Base-by-base conservation (phyloP, 208 protist species). In the Leishmania turanica region DNA sequence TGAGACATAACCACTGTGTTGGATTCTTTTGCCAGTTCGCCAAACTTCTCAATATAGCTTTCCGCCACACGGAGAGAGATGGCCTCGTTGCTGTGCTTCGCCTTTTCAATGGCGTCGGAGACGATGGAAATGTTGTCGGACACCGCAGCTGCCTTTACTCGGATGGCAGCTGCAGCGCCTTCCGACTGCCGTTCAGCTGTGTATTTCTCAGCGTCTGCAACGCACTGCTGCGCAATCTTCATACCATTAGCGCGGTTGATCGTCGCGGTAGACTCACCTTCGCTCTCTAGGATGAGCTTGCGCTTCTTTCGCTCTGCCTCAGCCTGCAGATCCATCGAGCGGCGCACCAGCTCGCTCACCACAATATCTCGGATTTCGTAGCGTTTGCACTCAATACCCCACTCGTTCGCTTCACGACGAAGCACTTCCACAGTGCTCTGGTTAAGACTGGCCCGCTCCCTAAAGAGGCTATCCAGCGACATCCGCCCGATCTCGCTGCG, bases 281-380 rank as follows among this genome's bases (percentile, higher is more conserved):
- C 97, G 42, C 95, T 98, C 76, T 99, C 97, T 24, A 99, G 87
- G 85, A 99, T 89, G 42, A 93, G 84, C 74, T 99, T 98, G 40
- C 98, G 89, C 89, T 99, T 99, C n/a, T 93, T 91, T 0, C 98
- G 90, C 83, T 99, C 98, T 2, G 98, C 98, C 68, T 99, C 95
- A 13, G 98, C 98, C 85, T 99, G 97, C 66, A 99, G 88, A 74
- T 99, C 98, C 98, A 99, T 99, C 7, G 98, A 98, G 19, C 93
- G 94, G 42, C 98, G 92, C 19, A 99, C 97, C 15, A 94, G 84
- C 68, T 98, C 91, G 53, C 97, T 98, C 40, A 99, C 96, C 27
- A 93, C 74, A 70, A 99, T 99, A 79, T 99, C 98, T 24, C 97
- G 90, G 64, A 99, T 99, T 84, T 99, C 98, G 85, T 99, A 99